phyloP scores from a whole-genome alignment of 2,329 filamentous ascomycete species.

The Samsoniella hepiali region DNA sequence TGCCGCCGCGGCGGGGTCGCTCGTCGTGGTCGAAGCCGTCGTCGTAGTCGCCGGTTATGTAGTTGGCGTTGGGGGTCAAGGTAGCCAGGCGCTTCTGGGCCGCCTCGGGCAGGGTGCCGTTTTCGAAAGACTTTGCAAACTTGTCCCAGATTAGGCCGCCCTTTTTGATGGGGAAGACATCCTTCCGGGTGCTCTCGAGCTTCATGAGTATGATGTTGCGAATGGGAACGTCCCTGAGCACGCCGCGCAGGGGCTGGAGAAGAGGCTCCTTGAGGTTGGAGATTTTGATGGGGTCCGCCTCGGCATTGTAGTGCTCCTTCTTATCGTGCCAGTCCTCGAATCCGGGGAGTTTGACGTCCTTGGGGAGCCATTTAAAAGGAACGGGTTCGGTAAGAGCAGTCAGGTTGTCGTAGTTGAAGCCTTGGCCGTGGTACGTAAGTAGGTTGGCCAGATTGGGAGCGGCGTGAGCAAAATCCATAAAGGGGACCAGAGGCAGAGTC shows the following conservation, averaged over 20 bases:
- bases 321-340: conserved; percentile 30
- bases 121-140: conserved; percentile 31
- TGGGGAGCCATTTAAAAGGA: conserved; percentile 29
- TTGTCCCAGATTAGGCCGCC: conserved; percentile 37
- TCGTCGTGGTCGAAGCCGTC: conserved; percentile 31
- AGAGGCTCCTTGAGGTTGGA: conserved; percentile 37
- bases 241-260: conserved; percentile 26
- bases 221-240: conserved; percentile 33
- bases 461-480: conserved; percentile 32
- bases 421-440: conserved; percentile 22
- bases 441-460: conserved; percentile 28
- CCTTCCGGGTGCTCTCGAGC: conserved; percentile 44
- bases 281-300: conserved; percentile 39
- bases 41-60: conserved; percentile 35
- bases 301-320: conserved; percentile 33
- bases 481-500: conserved; percentile 32
- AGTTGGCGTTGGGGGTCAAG: conserved; percentile 33
- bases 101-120: conserved; percentile 32
- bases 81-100: conserved; percentile 29
- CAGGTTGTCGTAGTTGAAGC: conserved; percentile 27
- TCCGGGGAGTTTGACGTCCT: conserved; percentile 18
- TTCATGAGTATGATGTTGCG: conserved; percentile 43
- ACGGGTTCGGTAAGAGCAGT: conserved; percentile 28
- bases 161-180: conserved; percentile 44
- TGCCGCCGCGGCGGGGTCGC: conserved; percentile 33